Base-by-base conservation (phyloP, 2,329 filamentous ascomycete genomes). In the Leptosphaerulina australis region DNA sequence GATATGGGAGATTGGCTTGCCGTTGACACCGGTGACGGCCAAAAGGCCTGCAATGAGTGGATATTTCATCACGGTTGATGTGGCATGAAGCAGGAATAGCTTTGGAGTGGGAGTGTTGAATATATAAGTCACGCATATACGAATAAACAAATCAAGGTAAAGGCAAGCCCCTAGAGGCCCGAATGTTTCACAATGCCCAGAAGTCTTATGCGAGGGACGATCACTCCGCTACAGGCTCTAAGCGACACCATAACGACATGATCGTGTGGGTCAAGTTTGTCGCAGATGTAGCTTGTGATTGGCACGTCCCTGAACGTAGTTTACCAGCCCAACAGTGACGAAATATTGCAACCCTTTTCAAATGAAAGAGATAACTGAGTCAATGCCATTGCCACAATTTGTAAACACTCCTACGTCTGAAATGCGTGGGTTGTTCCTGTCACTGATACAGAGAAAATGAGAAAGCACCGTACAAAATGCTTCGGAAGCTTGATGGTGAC, bases 11-110 rank as follows among this genome's bases (percentile, higher is more conserved):
- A 59, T 66, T 15, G 53, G 58, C n/a, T 58, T 58, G 46, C 62
- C 54, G 60, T 63, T 62, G 53, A 59, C 64, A 35, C 62, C 58
- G 36, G 60, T 59, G 15, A 72, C 47, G 49, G 65, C 68, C 63
- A 72, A 41, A 25, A 73, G 64, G 44, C 68, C 68, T 17, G 66
- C 59, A 40, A 72, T 48, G 28, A 69, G 36, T 15, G 65, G 59
- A 48, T 55, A 64, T 54, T 59, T 67, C 71, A 74, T 74, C 31
- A 3, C 26, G 36, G 31, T 22, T 9, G 22, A 15, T 34, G 41
- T 33, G 30, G 12, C 17, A 49, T n/a, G 29, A 18, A 8, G 14
- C 10, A 30, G 11, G 29, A 25, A 7, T n/a, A n/a, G n/a, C n/a
- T 30, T n/a, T 26, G 34, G 26, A 22, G 26, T 40, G 46, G 31